Base-by-base conservation (phyloP, 768 basidiomycete species). In the Leccinum uliginosum region DNA sequence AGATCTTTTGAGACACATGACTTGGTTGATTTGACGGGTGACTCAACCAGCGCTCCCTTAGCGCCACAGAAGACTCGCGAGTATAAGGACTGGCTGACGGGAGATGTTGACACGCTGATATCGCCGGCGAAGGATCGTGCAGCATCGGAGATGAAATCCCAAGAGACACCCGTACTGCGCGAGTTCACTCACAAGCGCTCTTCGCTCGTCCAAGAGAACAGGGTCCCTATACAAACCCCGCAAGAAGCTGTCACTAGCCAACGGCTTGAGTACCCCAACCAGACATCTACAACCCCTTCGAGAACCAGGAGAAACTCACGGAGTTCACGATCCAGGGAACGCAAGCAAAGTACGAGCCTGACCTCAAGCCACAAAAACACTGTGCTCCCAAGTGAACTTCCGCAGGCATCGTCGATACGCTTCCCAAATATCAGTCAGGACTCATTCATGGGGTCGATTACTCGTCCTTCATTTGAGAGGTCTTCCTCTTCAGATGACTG, bases 61-160 rank as follows among this genome's bases (percentile, higher is more conserved):
- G 35, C 53, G 53, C 47, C 57, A 34, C 67, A 63, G 27, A 67
- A 59, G 50, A 67, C 49, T 50, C 73, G 62, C 62, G 73, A 67
- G 66, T 75, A 71, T 48, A 76, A 73, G 60, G 89, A 91, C 65
- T 90, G 90, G 89, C 72, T 93, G 32, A 90, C 91, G 17, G 90
- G 90, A 9, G 80, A 81, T 53, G 81, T 83, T 55, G 76, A 80
- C 45, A 73, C 77, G n/a, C 45, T 57, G 6, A 27, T 46, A 30
- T 62, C 63, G 11, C 57, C 63, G 21, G 40, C 34, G n/a, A 66
- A 64, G 59, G 67, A 62, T 6, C 58, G 50, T 52, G 56, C 38
- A 32, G 21, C 54, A 23, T 51, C 59, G 23, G 59, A 63, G n/a
- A 44, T 50, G 23, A 57, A 68, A 24, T 48, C 27, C 38, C 54